A percentile compares a stretch with the other conserved stretches of the same genome.
phyloP scores from a whole-genome alignment of 2,329 filamentous ascomycete species.

The Colletotrichum salicis region DNA sequence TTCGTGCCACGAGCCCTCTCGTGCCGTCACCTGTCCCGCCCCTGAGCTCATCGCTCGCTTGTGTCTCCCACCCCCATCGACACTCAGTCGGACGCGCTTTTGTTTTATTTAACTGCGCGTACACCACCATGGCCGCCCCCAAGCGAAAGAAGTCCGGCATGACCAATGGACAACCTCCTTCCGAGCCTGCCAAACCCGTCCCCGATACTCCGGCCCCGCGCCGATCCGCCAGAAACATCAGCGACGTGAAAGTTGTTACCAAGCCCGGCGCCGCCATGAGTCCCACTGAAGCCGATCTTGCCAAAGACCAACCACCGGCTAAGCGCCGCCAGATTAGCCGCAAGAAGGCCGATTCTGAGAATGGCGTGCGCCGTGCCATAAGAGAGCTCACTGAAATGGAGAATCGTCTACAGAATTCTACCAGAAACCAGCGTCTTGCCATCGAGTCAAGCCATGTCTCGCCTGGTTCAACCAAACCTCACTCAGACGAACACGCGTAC shows the following conservation, averaged over 20 bases:
- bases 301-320: conserved; percentile 1
- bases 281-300: not conserved
- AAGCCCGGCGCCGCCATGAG: conserved; percentile 22
- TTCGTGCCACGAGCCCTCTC: not conserved
- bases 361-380: conserved; percentile 52
- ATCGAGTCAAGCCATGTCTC: conserved; percentile 53
- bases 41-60: conserved; percentile 17
- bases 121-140: conserved; percentile 27
- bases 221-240: conserved; percentile 28
- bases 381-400: conserved; percentile 63
- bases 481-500: not conserved
- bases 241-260: conserved; percentile 25
- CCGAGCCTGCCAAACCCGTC: conserved; percentile 10
- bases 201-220: conserved; percentile 9
- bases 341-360: conserved; percentile 27
- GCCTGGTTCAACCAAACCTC: not conserved
- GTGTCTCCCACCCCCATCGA: not conserved
- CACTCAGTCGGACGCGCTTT: not conserved
- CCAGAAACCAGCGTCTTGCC: conserved; percentile 59
- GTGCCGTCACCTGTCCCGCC: conserved; percentile 21
- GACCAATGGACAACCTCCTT: conserved; percentile 28
- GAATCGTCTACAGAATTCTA: conserved; percentile 52
- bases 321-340: conserved; percentile 24
- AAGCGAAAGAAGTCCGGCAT: conserved; percentile 51
- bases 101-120: not conserved